phyloP scores from a whole-genome alignment of 2,329 filamentous ascomycete genomes.

The Keithomyces neogunnii region DNA sequence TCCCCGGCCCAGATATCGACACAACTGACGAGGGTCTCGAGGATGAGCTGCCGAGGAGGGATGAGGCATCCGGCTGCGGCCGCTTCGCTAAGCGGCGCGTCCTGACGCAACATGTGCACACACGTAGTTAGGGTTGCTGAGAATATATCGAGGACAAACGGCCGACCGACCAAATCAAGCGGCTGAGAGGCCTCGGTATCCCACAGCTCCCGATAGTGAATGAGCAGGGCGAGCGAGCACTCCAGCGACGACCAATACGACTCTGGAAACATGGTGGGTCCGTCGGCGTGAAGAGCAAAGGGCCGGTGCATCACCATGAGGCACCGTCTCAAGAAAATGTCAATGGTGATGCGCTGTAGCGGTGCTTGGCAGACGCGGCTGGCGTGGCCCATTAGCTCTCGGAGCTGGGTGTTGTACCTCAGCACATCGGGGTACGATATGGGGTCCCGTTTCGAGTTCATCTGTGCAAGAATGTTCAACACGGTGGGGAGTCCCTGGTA shows the following conservation, averaged over 20 bases:
- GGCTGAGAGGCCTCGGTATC: slow-evolving; percentile 16
- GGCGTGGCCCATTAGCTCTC: slow-evolving; percentile 23
- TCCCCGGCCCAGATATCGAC: slow-evolving; percentile 27
- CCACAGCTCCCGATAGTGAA: slow-evolving; percentile 28
- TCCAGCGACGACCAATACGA: slow-evolving; percentile 29
- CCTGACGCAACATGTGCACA: slow-evolving; percentile 24
- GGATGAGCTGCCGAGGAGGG: slow-evolving; percentile 25
- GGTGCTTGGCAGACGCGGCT: slow-evolving; percentile 18
- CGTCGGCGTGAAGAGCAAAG: slow-evolving; percentile 24
- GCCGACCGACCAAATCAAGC: slow-evolving; percentile 22
- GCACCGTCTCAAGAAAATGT: slow-evolving; percentile 25
- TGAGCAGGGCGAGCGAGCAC: slow-evolving; percentile 25
- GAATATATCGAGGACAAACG: slow-evolving; percentile 27
- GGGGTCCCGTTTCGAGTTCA: slow-evolving; percentile 23
- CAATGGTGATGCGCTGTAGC: slow-evolving; percentile 24
- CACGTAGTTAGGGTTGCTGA: slow-evolving; percentile 24
- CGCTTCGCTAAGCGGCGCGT: slow-evolving; percentile 22
- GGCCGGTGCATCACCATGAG: slow-evolving; percentile 28
- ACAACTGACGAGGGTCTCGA: slow-evolving; percentile 24
- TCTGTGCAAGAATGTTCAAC: slow-evolving; percentile 20
- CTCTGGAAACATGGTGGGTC: slow-evolving; percentile 23
- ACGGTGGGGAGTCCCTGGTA: slow-evolving; percentile 22
- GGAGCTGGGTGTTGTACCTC: slow-evolving; percentile 22
- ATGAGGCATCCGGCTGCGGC: slow-evolving; percentile 19
- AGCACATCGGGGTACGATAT: slow-evolving; percentile 25